Evolutionary conservation across 2,329 filamentous ascomycete species (phyloP).

Genomic region (Paracoccidioides brasiliensis): DNA sequence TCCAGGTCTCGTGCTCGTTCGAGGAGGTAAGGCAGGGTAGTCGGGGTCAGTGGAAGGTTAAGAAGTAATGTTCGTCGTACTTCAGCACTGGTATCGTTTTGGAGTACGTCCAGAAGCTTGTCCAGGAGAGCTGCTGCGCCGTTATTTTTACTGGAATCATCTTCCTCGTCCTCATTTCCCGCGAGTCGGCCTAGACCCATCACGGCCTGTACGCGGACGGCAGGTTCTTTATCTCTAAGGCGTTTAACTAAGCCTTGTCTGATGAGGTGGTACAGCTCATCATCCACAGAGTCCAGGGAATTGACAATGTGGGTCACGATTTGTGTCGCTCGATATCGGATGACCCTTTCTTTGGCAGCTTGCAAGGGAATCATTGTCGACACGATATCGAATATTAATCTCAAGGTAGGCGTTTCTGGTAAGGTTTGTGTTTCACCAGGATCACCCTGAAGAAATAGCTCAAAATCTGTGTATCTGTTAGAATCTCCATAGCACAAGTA

Average conservation of each 20-base stretch:
- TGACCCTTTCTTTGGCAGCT: slow-evolving; percentile 77
- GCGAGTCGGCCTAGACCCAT: slow-evolving; percentile 77
- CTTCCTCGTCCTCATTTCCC: slow-evolving; percentile 54
- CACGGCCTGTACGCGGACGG: slow-evolving; percentile 84
- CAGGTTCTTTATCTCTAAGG: slow-evolving; percentile 84
- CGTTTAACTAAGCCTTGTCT: slow-evolving; percentile 68
- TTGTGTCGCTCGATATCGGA: slow-evolving; percentile 81
- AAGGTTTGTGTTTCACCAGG: slow-evolving; percentile 58
- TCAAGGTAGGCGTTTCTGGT: slow-evolving; percentile 70
- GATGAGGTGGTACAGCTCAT: slow-evolving; percentile 75
- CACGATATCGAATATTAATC: slow-evolving; percentile 63
- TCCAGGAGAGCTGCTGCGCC: slow-evolving; percentile 58
- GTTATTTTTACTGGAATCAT: slow-evolving; percentile 56
- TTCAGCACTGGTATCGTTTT: slow-evolving; percentile 89
- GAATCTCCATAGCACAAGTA: background rate
- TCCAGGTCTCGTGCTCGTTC: slow-evolving; percentile 87
- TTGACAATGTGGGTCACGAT: slow-evolving; percentile 85
- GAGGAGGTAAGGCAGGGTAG: slow-evolving; percentile 72
- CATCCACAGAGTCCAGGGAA: slow-evolving; percentile 80
- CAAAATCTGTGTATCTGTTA: slow-evolving; percentile 47
- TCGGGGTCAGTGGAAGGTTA: slow-evolving; percentile 75
- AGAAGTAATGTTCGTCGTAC: slow-evolving; percentile 77
- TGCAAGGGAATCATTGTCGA: slow-evolving; percentile 62
- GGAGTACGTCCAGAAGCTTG: slow-evolving; percentile 74
- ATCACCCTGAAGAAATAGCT: slow-evolving; percentile 47